Evolutionary conservation across 2,329 filamentous ascomycete species (phyloP), one percentile per base, ranked within the genome.

Genomic region (Oidium heveae): DNA sequence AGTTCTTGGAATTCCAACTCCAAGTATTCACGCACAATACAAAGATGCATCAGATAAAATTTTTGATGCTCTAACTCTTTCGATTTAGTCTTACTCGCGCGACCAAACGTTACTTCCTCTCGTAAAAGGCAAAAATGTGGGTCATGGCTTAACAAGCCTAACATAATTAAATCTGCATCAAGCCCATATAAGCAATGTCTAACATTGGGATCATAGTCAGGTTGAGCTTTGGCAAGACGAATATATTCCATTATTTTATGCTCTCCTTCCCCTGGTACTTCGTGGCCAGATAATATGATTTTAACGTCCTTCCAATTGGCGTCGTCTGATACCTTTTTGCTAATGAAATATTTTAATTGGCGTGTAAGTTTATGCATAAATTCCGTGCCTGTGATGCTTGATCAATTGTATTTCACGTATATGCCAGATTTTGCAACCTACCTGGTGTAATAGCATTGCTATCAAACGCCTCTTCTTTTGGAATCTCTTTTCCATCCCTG

Each of bases 161-260:
- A 71, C 93, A 98, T 98, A 72, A 98, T 98, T 59, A 98, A 72
- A 71, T 98, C 91, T 47, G 91, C 91, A 69, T 98, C 91, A 52
- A 98, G 76, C 24, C 93, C 93, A 69, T 98, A 98, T 58, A 98
- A 74, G 68, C 93, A 98, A 69, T 98, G 91, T 56, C 91, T 85
- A 58, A 94, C 79, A 64, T 98, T 96, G 52, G 86, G 77, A 66
- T 94, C 82, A 68, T 98, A 98, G 59, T 82, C 79, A 1, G 85
- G 85, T 68, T 98, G 91, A 52, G 89, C 87, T 73, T 96, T 96
- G 58, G 91, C 86, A 68, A 93, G 86, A 61, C 91, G 84, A 68
- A 98, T 98, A 68, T 98, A 98, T 69, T 98, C 93, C 91, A 98
- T 98, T 69, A 98, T 94, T 72, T 98, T 98, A 73, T 98, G 91